These are phyloP conservation scores for Ziziphus jujuba DNA, from an alignment of 306 rosid species.

Conservation along the genomic window DNA sequence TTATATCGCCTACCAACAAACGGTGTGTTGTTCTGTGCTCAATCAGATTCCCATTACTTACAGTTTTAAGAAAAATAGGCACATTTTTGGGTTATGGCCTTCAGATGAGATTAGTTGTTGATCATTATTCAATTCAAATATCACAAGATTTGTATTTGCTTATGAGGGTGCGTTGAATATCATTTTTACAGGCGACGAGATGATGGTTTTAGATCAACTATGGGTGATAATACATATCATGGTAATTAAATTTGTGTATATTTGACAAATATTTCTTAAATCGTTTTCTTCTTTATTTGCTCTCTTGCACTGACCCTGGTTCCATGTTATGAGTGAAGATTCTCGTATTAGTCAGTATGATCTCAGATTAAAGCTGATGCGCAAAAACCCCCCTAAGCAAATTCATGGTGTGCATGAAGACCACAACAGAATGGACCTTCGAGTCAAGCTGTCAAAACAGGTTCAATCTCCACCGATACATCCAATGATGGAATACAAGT, in stretches of 20 bases:
- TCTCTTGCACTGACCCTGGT: conserved; percentile 18
- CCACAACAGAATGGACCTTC: conserved; percentile 25
- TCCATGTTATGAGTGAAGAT: conserved; percentile 30
- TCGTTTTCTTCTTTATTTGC: neutral
- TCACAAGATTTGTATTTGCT: conserved; percentile 8
- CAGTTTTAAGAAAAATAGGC: too few species aligned
- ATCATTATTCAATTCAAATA: neutral
- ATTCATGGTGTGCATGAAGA: conserved; percentile 26
- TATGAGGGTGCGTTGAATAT: conserved; percentile 6
- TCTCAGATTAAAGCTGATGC: conserved; percentile 56
- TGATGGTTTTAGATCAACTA: conserved; percentile 26
- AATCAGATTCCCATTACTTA: too few species aligned
- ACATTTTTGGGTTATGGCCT: neutral
- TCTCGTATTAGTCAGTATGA: conserved; percentile 43
- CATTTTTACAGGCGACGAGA: conserved; percentile 49
- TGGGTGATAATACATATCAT: conserved; percentile 17
- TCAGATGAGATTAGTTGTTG: neutral
- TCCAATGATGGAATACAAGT: conserved; percentile 25
- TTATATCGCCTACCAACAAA: conserved; percentile 30
- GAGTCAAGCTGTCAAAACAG: conserved; percentile 24
- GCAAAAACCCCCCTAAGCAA: conserved; percentile 40
- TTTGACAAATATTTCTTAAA: neutral
- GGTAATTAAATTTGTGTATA: conserved; percentile 32
- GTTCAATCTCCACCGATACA: conserved; percentile 29
- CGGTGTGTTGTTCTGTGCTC: conserved; percentile 26